Conservation (phyloP, 1,284 basidiomycete species). For the Xerocomus amazonicus region DNA sequence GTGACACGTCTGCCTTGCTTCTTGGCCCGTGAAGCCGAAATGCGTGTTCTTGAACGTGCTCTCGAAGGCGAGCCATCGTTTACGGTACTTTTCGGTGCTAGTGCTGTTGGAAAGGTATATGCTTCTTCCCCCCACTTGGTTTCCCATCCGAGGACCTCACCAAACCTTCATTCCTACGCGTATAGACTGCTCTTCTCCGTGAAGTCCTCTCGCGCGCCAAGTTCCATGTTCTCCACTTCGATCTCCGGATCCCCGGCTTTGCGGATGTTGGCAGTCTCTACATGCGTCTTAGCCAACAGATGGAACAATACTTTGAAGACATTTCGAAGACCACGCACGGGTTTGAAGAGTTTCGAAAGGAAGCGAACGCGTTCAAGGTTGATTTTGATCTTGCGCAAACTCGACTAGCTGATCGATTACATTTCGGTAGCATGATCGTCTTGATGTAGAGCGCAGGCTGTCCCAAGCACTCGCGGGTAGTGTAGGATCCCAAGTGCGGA, state of each 20-base stretch:
- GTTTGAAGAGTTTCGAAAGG: constrained; percentile 69
- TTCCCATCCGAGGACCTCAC: too few species aligned
- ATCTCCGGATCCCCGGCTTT: constrained; percentile 79
- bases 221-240: constrained; percentile 80
- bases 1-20: constrained; percentile 74
- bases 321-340: constrained; percentile 60
- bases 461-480: constrained; percentile 39
- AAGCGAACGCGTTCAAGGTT: constrained; percentile 76
- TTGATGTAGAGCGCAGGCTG: constrained; percentile 64
- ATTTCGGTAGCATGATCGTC: constrained; percentile 57
- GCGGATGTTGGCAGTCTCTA: constrained; percentile 76
- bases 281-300: constrained; percentile 69
- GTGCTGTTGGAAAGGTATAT: constrained; percentile 70
- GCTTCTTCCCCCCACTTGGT: neutral
- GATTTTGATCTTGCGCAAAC: neutral
- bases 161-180: neutral
- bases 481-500: constrained; percentile 49
- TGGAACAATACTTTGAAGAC: constrained; percentile 74
- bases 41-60: constrained; percentile 57
- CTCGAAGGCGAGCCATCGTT: constrained; percentile 72
- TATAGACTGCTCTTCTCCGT: constrained; percentile 68
- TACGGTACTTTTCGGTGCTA: constrained; percentile 78
- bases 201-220: constrained; percentile 64
- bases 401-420: constrained; percentile 5
- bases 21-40: constrained; percentile 63